Base-by-base conservation (phyloP, 192 early-diverging fungal genomes). In the Dissophora globulifera region DNA sequence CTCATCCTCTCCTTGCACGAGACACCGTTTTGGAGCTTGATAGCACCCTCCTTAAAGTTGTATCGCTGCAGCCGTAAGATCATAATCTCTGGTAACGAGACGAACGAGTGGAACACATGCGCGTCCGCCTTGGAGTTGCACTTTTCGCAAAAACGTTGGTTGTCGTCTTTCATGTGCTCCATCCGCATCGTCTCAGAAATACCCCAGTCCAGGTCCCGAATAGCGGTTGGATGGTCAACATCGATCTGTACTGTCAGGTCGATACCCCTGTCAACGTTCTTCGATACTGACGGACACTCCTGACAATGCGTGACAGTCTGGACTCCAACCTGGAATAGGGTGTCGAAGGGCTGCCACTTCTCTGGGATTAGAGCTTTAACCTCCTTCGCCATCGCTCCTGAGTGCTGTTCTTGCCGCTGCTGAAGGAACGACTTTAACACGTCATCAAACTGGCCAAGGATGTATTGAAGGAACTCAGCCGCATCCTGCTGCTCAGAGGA, bases 131-230 rank as follows among this genome's bases (percentile, higher is more conserved):
- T 76, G 20, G 56, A 31, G n/a, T 52, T 60, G 46, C 72, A 76
- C 15, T 43, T 41, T 15, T 76, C 72, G 19, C 72, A 76, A 40
- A 62, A 76, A 20, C 72, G 48, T 15, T 67, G 63, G 38, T 76
- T 76, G 22, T 76, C 72, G 11, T 62, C 72, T 23, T 61, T 60
- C 63, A 67, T 76, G 23, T 67, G 58, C 31, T 76, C 72, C 62
- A 56, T 66, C 45, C 67, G 61, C 63, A 76, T 66, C 8, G 72
- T 76, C 30, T 54, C 64, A 25, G 52, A 40, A 46, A 76, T 62
- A 19, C 72, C 72, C 72, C 72, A 76, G 25, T 67, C 58, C 33
- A 76, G 52, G 46, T 76, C 72, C 4, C 72, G 72, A n/a, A 76
- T 38, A 33, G 62, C 0, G 4, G 42, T 43, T 26, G 72, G 72